Base-by-base conservation (phyloP, 257 asterid species). In the Scutellaria minor region DNA sequence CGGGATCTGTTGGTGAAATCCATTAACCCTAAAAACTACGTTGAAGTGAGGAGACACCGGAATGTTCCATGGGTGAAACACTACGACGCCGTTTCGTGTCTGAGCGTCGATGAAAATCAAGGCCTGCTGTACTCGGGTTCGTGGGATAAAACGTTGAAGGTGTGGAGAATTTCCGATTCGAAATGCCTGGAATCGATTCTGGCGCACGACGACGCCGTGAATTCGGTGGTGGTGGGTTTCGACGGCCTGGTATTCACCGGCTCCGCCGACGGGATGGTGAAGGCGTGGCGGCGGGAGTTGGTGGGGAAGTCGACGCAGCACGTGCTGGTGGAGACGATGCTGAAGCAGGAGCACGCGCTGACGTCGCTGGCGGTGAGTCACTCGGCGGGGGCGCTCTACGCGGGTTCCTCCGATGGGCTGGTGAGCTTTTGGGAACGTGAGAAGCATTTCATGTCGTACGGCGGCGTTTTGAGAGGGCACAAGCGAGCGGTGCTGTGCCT, bases 211-310 rank as follows among this genome's bases (percentile, higher is more conserved):
- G 99, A 94, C 56, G 97, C 97, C 0, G 75, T 94, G 18, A 94
- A 94, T 40, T 77, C 99, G 9, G 87, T 94, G 8, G 93, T 48
- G 0, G 83, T 85, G 3, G 96, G 82, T 0, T 84, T 85, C 74
- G 86, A 87, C 40, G 96, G 92, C 0, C 2, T 94, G 68, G 78
- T 94, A 0, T 91, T 94, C 82, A 85, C 97, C 1, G 97, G 96
- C 0, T 89, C 97, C 0, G 97, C 99, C 6, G 97, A 94, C 64
- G 99, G 99, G 2, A 78, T 96, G 9, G 97, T 94, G 71, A 94
- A 91, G 75, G 93, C 86, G 55, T 94, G 99, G 99, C 78, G 94
- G 82, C 74, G 94, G 68, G 96, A 86, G 77, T 56, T 81, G n/a
- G 86, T 84, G 27, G 95, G 88, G 46, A 77, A 40, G 63, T 47